Percentiles rank a stretch among this genome's conserved stretches.
Evolutionary conservation across 805 yeast genomes (phyloP).

Genomic region (Candida dendrica): DNA sequence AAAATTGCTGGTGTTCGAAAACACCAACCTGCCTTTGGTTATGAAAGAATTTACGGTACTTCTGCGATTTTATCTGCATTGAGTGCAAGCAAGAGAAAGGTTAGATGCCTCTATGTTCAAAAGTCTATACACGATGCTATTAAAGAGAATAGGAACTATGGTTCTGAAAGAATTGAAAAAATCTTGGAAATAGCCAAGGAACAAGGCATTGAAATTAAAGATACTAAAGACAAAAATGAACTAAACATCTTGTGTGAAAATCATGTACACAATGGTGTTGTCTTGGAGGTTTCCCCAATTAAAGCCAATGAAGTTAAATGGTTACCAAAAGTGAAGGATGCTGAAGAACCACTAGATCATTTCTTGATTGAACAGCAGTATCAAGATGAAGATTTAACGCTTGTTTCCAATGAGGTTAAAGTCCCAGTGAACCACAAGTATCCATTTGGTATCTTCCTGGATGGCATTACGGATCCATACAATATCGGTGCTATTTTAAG

Average conservation of each 20-base stretch:
- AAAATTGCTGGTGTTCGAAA: background rate
- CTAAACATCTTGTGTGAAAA: constrained; percentile 54
- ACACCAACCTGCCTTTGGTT: constrained; percentile 1
- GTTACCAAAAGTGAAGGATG: constrained; percentile 7
- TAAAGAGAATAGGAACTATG: constrained; percentile 22
- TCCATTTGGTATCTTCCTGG: constrained; percentile 74
- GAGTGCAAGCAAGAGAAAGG: constrained; percentile 41
- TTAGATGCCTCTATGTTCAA: constrained; percentile 30
- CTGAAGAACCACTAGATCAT: constrained; percentile 9
- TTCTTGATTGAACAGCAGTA: background rate
- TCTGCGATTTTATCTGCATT: constrained; percentile 71
- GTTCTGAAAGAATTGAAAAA: constrained; percentile 18
- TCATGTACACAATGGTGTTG: constrained; percentile 78
- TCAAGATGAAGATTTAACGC: background rate
- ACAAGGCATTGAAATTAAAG: constrained; percentile 14
- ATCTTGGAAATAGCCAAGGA: constrained; percentile 42
- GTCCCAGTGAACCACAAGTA: background rate
- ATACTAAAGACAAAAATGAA: constrained; percentile 31
- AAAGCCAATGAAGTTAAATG: constrained; percentile 22
- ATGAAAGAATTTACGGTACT: constrained; percentile 72
- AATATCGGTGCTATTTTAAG: constrained; percentile 80
- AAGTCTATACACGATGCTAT: constrained; percentile 32
- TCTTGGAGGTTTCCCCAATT: constrained; percentile 57
- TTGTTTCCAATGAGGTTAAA: background rate
- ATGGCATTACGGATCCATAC: constrained; percentile 80